Base-by-base conservation (phyloP, 1,284 basidiomycete species). In the Mycena sp. region DNA sequence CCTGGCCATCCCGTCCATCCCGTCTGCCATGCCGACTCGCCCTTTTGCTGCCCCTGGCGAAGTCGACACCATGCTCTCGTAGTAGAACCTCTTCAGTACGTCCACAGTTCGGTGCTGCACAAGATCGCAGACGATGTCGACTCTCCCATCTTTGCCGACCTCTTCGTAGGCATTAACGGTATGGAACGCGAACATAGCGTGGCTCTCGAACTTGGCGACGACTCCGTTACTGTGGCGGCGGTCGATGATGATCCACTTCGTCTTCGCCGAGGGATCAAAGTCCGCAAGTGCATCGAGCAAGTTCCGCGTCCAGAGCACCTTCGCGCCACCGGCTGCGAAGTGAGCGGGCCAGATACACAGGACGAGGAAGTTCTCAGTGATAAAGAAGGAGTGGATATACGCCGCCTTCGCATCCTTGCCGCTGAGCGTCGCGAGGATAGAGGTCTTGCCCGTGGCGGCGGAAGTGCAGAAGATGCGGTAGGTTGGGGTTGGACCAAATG, bases 381-480 rank as follows among this genome's bases (percentile, higher is more conserved):
- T 25, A 21, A 58, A 58, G 37, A 58, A 49, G 17, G 55, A 58
- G 55, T 58, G 55, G 45, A 58, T 5, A 35, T 58, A 58, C 28
- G 38, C 55, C 30, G 43, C 21, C 43, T 45, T 45, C 6, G 55
- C 45, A 4, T 41, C 45, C 14, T 30, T 41, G 21, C 37, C 37
- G 38, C 52, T 54, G 26, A 58, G 21, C 37, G 21, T 58, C n/a
- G 55, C 46, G 21, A 58, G 55, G 9, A 58, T 48, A 6, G 26
- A 9, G 4, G 55, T 58, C 38, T 58, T 49, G 12, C 45, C 55
- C 28, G 55, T 58, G 16, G 45, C 45, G 26, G 55, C 55, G 28
- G 55, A 58, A 7, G 45, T 48, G 25, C 45, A 30, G 21, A 58
- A 58, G n/a, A 58, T 21, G 37, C 55, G 55, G 25, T 58, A 58